A percentile compares a stretch with the other conserved stretches of the same genome.
phyloP scores from a whole-genome alignment of 2,329 filamentous ascomycete genomes.

The Aspergillus versicolor region DNA sequence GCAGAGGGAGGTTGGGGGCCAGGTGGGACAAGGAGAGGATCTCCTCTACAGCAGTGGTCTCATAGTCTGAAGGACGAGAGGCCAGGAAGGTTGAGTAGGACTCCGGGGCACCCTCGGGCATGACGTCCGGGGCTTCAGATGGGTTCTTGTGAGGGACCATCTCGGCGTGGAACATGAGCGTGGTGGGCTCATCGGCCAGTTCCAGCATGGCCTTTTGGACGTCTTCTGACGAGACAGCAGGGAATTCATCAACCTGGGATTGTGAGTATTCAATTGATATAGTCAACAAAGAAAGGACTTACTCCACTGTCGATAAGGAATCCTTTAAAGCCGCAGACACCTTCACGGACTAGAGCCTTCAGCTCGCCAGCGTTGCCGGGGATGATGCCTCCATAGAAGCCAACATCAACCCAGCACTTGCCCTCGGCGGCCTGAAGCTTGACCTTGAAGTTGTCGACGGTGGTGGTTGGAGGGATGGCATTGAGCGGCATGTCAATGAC shows the following conservation, averaged over 20 bases:
- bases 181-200: slow-evolving; percentile 78
- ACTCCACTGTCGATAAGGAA: slow-evolving; percentile 97
- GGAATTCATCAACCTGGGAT: slow-evolving; percentile 84
- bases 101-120: slow-evolving; percentile 69
- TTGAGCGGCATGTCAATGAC: slow-evolving; percentile 98
- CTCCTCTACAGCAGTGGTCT: slow-evolving; percentile 85
- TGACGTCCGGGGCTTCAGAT: slow-evolving; percentile 70
- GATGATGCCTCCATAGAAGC: slow-evolving; percentile 93
- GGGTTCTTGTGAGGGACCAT: slow-evolving; percentile 88
- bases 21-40: slow-evolving; percentile 78
- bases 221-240: slow-evolving; percentile 78
- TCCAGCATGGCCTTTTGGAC: slow-evolving; percentile 77
- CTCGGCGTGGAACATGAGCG: slow-evolving; percentile 98
- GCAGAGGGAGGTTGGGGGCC: slow-evolving; percentile 78
- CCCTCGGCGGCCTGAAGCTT: slow-evolving; percentile 81
- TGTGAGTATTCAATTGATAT: slow-evolving; percentile 12
- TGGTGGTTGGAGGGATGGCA: slow-evolving; percentile 94
- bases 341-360: slow-evolving; percentile 75
- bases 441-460: slow-evolving; percentile 74
- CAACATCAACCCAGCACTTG: slow-evolving; percentile 98
- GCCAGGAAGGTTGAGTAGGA: slow-evolving; percentile 88
- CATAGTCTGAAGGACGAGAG: slow-evolving; percentile 83
- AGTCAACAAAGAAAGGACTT: slow-evolving; percentile 40
- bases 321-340: slow-evolving; percentile 94
- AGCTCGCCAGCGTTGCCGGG: slow-evolving; percentile 83